These are phyloP conservation scores for Pestalotiopsis sp. DNA, from an alignment of 2,329 filamentous ascomycete species.

Conservation along the genomic window DNA sequence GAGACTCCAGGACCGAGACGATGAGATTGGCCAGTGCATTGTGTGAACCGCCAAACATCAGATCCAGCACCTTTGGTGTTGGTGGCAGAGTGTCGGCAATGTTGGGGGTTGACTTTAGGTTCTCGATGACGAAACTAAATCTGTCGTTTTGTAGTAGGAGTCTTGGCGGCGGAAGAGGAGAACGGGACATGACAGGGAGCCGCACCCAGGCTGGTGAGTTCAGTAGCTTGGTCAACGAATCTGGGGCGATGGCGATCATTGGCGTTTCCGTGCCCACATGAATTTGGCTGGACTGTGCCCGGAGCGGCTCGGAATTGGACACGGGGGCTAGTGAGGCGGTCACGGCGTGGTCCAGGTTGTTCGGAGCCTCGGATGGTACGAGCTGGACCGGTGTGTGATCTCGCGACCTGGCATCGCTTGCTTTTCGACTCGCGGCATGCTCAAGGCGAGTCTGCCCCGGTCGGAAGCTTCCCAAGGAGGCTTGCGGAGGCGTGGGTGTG, in stretches of 20 bases:
- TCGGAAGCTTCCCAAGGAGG: neutral
- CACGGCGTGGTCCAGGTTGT: neutral
- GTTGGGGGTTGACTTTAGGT: neutral
- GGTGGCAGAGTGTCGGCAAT: neutral
- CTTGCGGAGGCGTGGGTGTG: neutral
- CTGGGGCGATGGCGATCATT: neutral
- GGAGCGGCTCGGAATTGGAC: neutral
- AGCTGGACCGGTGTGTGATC: neutral
- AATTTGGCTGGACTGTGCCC: neutral
- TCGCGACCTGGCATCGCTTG: neutral
- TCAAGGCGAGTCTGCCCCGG: neutral
- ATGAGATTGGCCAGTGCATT: constrained; percentile 4
- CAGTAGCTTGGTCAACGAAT: neutral
- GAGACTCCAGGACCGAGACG: neutral
- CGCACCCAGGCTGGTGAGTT: neutral
- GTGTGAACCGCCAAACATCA: neutral
- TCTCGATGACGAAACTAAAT: neutral
- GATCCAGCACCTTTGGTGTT: neutral
- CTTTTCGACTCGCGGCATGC: neutral
- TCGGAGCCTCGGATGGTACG: neutral
- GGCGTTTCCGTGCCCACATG: neutral
- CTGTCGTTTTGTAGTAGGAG: neutral
- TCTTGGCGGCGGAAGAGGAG: neutral
- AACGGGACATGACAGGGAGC: neutral
- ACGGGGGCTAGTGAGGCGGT: neutral